Evolutionary conservation across 495 filamentous ascomycete genomes (phyloP), one percentile per base, ranked within the genome.

Genomic region (Penicillium lividum): DNA sequence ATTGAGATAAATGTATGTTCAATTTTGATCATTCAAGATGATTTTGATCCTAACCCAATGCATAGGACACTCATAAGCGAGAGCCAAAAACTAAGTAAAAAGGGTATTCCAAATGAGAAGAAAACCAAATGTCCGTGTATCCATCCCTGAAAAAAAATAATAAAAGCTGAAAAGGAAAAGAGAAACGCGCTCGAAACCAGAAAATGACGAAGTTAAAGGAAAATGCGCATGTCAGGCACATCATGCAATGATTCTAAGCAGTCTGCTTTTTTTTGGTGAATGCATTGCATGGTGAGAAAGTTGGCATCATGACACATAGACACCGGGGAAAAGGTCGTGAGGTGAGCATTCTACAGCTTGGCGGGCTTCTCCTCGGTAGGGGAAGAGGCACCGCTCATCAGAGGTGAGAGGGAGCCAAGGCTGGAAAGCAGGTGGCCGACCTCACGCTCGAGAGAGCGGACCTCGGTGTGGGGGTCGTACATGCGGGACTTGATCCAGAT

Each of bases 401-500:
- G 47, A 3, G 72, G 69, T 29, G 68, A 64, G 13, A 69, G 28
- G 29, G 64, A 66, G 25, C 76, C 75, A 52, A 80, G 68, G 42
- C 69, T 77, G 50, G 75, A 76, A 50, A 80, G 70, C 46, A 80
- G 63, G 56, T 77, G 72, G 38, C 77, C 73, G 36, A 83, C 80
- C 60, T 82, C 81, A 36, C 77, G 57, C 69, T 90, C 70, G 57
- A 84, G 56, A 58, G 84, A 68, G 56, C 86, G 56, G 68, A 89
- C 73, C 67, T 90, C 65, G 59, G 81, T 64, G 75, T 88, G 73
- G 70, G 92, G 89, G 65, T 96, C 84, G 65, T 97, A 97, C 79
- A 96, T 89, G 65, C 82, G 84, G 54, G 83, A 71, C 76, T 86
- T 86, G 79, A 97, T 92, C 81, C 82, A 96, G 51, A 81, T 83